These are phyloP conservation scores for Sporisorium sorghi DNA, from an alignment of 1,284 basidiomycete species.

Conservation along the genomic window DNA sequence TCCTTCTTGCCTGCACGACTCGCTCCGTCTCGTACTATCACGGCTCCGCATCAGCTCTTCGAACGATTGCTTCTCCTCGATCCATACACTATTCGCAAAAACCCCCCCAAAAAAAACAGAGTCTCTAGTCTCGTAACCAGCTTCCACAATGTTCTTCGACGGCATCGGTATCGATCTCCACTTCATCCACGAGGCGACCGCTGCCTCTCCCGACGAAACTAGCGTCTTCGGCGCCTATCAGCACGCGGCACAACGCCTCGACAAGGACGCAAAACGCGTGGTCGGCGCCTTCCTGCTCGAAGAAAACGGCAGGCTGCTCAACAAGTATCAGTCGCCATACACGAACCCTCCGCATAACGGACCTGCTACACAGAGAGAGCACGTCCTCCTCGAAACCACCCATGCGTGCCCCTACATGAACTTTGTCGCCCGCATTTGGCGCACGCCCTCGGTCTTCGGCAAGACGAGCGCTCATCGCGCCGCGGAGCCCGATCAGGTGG, in stretches of 20 bases:
- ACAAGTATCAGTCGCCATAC: neutral
- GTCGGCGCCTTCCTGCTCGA: constrained; percentile 23
- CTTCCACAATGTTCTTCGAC: constrained; percentile 24
- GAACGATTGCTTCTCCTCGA: neutral
- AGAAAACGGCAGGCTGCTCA: constrained; percentile 1
- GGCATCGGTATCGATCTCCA: constrained; percentile 29
- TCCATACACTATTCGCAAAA: neutral
- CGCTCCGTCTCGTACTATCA: neutral
- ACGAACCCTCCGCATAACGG: neutral
- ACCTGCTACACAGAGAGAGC: neutral
- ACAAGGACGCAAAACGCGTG: neutral
- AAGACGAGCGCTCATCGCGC: neutral
- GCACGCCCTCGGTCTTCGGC: neutral
- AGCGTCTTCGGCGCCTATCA: constrained; percentile 12
- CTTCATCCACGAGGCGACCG: constrained; percentile 18
- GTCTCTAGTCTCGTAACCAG: neutral
- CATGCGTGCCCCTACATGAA: constrained; percentile 2
- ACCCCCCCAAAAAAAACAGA: constrained; percentile 11
- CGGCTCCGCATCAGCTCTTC: neutral
- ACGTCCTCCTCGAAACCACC: neutral
- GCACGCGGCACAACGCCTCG: constrained; percentile 5
- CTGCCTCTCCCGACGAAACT: neutral
- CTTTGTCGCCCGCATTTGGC: constrained; percentile 19
- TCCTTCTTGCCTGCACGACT: neutral
- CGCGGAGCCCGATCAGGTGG: neutral